Base-by-base conservation (phyloP, 169 alveolate species). In the Neospora caninum region DNA sequence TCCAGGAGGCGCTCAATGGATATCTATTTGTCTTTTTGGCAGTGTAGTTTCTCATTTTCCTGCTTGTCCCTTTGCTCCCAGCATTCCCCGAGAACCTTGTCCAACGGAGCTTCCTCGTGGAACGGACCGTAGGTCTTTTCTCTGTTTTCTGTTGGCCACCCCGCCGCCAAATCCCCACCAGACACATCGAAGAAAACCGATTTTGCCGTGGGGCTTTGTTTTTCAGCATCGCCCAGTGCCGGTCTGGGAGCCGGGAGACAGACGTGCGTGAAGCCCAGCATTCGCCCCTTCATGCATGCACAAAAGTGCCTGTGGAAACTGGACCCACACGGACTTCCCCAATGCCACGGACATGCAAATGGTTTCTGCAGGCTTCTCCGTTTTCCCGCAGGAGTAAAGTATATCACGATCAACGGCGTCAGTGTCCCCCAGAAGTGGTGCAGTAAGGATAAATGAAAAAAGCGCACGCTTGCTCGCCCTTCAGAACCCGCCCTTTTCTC, bases 391-490 rank as follows among this genome's bases (percentile, higher is more conserved):
- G 84, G 43, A 4, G 42, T 36, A 10, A 31, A 73, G 84, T 73
- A 34, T 20, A 73, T 36, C 45, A 36, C n/a, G 43, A 36, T 73
- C 42, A 73, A 73, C 84, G 84, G 84, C 25, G 84, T 73, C 42
- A 31, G 84, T n/a, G 43, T 73, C n/a, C 84, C 45, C n/a, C 84
- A 36, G 20, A 73, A 73, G 84, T 73, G 84, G 84, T 73, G 84
- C 84, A 73, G 84, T 73, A 73, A 73, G 84, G 10, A 10, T 1
- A 13, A 1, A 25, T 4, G 4, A 13, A 4, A 49, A 13, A 13
- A 4, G 58, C 13, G 13, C 4, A 4, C 58, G 58, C 4, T 49
- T 49, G 22, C n/a, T n/a, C n/a, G n/a, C n/a, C n/a, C n/a, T n/a
- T n/a, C n/a, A n/a, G n/a, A n/a, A n/a, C n/a, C n/a, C n/a, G n/a